Conservation (phyloP, 345 rosid genomes). For the Hibiscus mutabilis region DNA sequence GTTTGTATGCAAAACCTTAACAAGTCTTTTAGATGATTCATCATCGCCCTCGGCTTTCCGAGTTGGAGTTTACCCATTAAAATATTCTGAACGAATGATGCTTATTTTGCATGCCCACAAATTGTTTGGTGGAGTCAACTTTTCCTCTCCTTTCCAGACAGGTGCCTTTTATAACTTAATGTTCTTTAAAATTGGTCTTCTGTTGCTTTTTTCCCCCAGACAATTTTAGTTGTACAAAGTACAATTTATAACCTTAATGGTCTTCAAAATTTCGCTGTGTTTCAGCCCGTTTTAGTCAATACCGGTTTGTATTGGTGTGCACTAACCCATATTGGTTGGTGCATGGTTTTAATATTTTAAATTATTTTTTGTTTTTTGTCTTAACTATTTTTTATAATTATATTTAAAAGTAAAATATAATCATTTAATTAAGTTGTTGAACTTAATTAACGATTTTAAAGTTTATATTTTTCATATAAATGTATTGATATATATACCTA, state of each 20-base stretch:
- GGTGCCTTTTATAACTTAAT: constrained; percentile 20
- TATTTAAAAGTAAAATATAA: too few relatives aligned
- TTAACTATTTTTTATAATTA: too few relatives aligned
- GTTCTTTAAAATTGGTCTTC: constrained; percentile 5
- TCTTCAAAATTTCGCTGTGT: not conserved
- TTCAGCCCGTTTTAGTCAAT: not conserved
- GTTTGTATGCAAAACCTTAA: constrained; percentile 12
- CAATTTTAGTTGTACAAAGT: constrained; percentile 1
- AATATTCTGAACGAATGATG: not conserved
- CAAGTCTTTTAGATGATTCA: constrained; percentile 13
- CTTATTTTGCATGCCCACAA: constrained; percentile 11
- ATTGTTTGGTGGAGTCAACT: constrained; percentile 17
- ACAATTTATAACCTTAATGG: not conserved
- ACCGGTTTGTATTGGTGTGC: too few relatives aligned
- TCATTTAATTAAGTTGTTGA: too few relatives aligned
- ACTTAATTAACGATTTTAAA: too few relatives aligned
- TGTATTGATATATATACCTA: too few relatives aligned
- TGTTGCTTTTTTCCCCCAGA: not conserved
- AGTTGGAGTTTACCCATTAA: constrained; percentile 14
- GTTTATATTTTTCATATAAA: too few relatives aligned
- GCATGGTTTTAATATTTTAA: too few relatives aligned
- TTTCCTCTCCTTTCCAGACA: constrained; percentile 10
- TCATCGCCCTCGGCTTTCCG: constrained; percentile 15
- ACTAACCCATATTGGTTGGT: too few relatives aligned
- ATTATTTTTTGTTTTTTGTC: too few relatives aligned